Evolutionary conservation across 2,329 filamentous ascomycete species (phyloP), one percentile per base, ranked within the genome.

Genomic region (Dactylella cylindrospora): DNA sequence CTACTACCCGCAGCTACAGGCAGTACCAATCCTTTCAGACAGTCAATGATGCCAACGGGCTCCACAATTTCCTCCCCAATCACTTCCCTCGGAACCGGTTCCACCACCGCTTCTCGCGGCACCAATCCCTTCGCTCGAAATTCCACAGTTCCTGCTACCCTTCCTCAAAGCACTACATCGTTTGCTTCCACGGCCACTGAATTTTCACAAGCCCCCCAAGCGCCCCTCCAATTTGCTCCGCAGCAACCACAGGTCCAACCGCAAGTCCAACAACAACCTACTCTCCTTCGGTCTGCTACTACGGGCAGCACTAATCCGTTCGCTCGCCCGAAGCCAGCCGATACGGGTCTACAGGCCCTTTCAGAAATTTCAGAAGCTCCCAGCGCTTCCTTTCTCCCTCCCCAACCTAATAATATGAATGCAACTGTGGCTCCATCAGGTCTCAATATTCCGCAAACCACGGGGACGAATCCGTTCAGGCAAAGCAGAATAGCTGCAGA

Each of bases 401-500:
- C n/a, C n/a, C n/a, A n/a, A n/a, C n/a, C n/a, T n/a, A n/a, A n/a
- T n/a, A n/a, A n/a, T n/a, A n/a, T n/a, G n/a, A n/a, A n/a, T n/a
- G n/a, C n/a, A n/a, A n/a, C n/a, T n/a, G n/a, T n/a, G n/a, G n/a
- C n/a, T n/a, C n/a, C n/a, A n/a, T n/a, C n/a, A n/a, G 50, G 50
- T 6, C 50, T 61, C n/a, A 61, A 61, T 26, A 38, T 65, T n/a
- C 52, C 61, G 17, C 61, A 65, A 45, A 46, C 51, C 7, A 60
- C 49, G 33, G 65, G 62, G 9, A 70, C 68, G 13, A 98, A 98
- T 70, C 93, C 93, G 0, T 97, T 97, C 79, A 82, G 93, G 12
- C 90, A 97, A 71, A 88, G 86, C 38, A 83, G 91, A 0, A 79
- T 88, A 72, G 88, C 88, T 1, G 97, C 93, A 89, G 90, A 96